Base-by-base conservation (phyloP, 495 filamentous ascomycete species). In the Aspergillus funiculosus region DNA sequence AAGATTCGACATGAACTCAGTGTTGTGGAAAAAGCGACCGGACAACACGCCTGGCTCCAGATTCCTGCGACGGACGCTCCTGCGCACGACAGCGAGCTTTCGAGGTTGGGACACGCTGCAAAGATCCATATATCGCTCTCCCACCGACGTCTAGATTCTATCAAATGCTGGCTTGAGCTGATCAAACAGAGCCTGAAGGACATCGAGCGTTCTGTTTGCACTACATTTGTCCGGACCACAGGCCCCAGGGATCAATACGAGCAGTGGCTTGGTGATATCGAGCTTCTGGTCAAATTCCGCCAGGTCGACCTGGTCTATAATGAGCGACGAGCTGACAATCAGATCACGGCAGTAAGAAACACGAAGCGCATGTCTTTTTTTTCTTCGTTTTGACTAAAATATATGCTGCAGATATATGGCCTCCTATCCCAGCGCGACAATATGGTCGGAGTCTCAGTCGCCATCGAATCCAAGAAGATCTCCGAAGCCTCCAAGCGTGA, bases 71-170 rank as follows among this genome's bases (percentile, higher is more conserved):
- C 39, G 5, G 47, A 43, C 6, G 47, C 47, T 1, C 47, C 39
- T 11, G 47, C 47, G 11, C 47, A 50, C n/a, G 47, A 50, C 18
- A 50, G 47, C 13, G 47, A 50, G 25, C 39, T 50, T 1, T 50
- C 47, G 11, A 15, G 47, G 17, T 24, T 50, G 8, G 47, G 47
- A 0, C 47, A 50, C 20, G 32, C 31, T 0, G 30, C 31, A 0
- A 43, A 50, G 30, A 37, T 50, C 9, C 47, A 50, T 36, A 18
- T 50, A 2, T 50, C 47, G 1, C 14, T 50, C 1, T 43, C 31
- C 6, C 26, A 36, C 19, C 47, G 47, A 11, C 30, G 47, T 0
- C 15, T 50, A 2, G 47, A 50, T 3, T 22, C 31, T 1, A 22
- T 50, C 8, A 17, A 31, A n/a, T 29, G 30, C 18, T 43, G 20